Conservation (phyloP, 495 filamentous ascomycete species). For the Penicillium cataractarum region DNA sequence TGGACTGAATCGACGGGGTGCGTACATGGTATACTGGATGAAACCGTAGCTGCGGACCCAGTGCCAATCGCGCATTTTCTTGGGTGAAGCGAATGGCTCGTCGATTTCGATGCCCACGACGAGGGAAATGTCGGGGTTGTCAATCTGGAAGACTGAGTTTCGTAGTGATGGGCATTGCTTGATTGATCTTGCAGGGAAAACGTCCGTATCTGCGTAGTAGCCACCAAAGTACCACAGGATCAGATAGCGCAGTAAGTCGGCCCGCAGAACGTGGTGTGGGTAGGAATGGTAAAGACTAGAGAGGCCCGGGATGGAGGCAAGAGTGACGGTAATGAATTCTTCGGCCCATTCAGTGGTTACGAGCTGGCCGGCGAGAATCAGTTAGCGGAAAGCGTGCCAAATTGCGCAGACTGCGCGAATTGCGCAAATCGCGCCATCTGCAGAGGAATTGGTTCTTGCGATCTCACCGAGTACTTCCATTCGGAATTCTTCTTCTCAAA, state of each 20-base stretch:
- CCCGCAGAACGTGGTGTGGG: constrained; percentile 43
- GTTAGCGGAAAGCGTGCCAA: background rate
- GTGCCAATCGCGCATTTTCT: constrained; percentile 43
- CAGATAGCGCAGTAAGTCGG: constrained; percentile 55
- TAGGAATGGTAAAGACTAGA: constrained; percentile 36
- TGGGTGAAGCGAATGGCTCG: constrained; percentile 41
- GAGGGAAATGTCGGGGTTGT: constrained; percentile 36
- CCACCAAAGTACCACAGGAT: constrained; percentile 53
- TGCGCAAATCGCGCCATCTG: background rate
- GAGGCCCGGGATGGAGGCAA: constrained; percentile 38
- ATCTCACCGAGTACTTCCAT: constrained; percentile 40
- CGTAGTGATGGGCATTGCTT: constrained; percentile 35
- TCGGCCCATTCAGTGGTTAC: constrained; percentile 35
- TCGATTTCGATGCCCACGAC: constrained; percentile 47
- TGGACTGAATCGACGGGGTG: constrained; percentile 46
- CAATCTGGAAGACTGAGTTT: constrained; percentile 23
- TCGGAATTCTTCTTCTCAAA: constrained; percentile 37
- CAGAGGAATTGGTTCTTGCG: background rate
- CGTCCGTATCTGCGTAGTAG: constrained; percentile 55
- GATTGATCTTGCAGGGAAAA: constrained; percentile 37
- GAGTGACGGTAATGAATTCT: constrained; percentile 32
- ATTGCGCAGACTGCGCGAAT: too few relatives aligned
- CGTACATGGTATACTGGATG: constrained; percentile 47
- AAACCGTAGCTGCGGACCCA: constrained; percentile 45
- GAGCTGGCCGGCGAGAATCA: constrained; percentile 23